Evolutionary conservation across 2,329 filamentous ascomycete genomes (phyloP), one percentile per base, ranked within the genome.

Genomic region (Neonectria sp.): DNA sequence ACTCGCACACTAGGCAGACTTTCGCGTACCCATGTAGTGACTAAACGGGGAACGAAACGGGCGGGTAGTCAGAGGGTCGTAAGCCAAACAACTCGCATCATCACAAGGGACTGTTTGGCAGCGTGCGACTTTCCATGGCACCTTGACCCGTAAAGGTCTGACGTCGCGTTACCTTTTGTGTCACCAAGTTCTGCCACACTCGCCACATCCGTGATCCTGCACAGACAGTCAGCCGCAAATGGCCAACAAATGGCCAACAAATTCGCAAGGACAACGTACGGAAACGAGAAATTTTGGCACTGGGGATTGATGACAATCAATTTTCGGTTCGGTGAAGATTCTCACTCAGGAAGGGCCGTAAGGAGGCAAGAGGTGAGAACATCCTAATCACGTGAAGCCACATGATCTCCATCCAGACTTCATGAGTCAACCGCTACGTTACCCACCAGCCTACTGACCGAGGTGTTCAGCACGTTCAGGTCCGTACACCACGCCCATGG

Each of bases 121-220:
- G 56, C 17, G 60, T 60, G 56, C 55, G 53, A 49, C 24, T 25
- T 49, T 40, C 37, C 35, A 56, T 61, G 29, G 57, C 51, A 61
- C 48, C 60, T 68, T 51, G 48, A 57, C 56, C 60, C 46, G 48
- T 53, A 58, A 55, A 53, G 56, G 51, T 61, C 35, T 69, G 60
- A 60, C 56, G 62, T 73, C 43, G 70, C 52, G 63, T 64, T 63
- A 60, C 68, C 24, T 29, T 8, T 64, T 33, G 73, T 75, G 60
- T 58, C 27, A 68, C 73, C 27, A 2, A 21, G 55, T 65, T 59
- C 62, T 60, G 66, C 63, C 69, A 74, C 60, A 59, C 35, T 65
- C 67, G 60, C 66, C 69, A 65, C 56, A 40, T 40, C 37, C 37
- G 37, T 40, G 37, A 60, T 64, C 27, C 61, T 66, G 37, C 53